These are phyloP conservation scores for Rhodamnia rubescens DNA, from an alignment of 345 rosid species.

Conservation along the genomic window DNA sequence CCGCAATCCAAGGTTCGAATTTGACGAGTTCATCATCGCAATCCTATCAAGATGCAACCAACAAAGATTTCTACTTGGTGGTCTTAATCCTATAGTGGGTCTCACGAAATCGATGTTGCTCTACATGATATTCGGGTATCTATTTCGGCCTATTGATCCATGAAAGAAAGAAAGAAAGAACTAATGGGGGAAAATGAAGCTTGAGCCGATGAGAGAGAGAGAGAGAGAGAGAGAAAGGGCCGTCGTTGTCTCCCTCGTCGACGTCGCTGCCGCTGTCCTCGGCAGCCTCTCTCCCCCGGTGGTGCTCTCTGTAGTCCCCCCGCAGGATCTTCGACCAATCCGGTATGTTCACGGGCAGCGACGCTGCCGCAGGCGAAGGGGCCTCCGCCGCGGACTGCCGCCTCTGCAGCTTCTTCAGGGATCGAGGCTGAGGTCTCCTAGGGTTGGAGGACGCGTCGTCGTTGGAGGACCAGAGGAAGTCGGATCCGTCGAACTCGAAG, in stretches of 20 bases:
- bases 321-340: slow-evolving; percentile 7
- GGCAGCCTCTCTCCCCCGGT: background rate
- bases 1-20: background rate
- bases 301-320: background rate
- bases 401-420: background rate
- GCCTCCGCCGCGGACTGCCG: background rate
- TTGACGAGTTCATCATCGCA: background rate
- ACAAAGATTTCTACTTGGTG: background rate
- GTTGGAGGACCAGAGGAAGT: background rate
- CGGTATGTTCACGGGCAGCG: slow-evolving; percentile 15
- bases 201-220: background rate
- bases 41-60: background rate
- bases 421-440: background rate
- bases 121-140: background rate
- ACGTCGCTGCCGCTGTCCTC: background rate
- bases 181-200: background rate
- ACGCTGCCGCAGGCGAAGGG: background rate
- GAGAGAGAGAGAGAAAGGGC: background rate
- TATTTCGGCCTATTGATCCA: background rate
- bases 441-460: background rate
- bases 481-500: background rate
- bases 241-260: background rate
- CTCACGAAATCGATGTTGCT: background rate
- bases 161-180: background rate
- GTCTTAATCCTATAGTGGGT: background rate